Conservation (phyloP, 176 grass and related monocot genomes). For the Chloris gayana region DNA sequence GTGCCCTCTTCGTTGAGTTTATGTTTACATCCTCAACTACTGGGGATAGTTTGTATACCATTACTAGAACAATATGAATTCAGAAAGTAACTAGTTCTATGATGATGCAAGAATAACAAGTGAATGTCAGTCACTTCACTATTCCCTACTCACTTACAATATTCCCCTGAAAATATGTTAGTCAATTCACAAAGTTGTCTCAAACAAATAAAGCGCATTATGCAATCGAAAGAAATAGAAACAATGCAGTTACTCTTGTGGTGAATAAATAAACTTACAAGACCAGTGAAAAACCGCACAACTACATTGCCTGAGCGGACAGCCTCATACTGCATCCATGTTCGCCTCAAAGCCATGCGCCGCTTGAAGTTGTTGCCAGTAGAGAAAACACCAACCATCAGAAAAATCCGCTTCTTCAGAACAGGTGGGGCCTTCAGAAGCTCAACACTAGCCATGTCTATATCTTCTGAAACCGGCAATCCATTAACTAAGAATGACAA, state of each 20-base stretch:
- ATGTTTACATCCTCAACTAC: not conserved
- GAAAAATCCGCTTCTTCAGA: conserved; percentile 57
- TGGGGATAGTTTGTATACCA: conserved; percentile 5
- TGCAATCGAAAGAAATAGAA: conserved; percentile 30
- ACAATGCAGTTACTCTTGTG: conserved; percentile 10
- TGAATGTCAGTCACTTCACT: not conserved
- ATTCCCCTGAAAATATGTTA: not conserved
- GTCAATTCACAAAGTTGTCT: conserved; percentile 10
- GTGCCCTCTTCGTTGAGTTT: conserved; percentile 14
- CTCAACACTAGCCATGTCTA: conserved; percentile 57
- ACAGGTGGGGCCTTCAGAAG: conserved; percentile 61
- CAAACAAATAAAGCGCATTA: conserved; percentile 9
- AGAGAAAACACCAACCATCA: conserved; percentile 83
- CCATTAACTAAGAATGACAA: conserved; percentile 72
- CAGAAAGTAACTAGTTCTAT: not conserved
- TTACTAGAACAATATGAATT: not conserved
- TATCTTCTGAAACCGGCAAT: conserved; percentile 72
- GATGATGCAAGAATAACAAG: conserved; percentile 28
- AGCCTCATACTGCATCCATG: conserved; percentile 91
- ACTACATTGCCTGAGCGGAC: conserved; percentile 75
- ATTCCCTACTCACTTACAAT: too few species aligned
- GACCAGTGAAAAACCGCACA: conserved; percentile 85
- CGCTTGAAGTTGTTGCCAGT: conserved; percentile 94
- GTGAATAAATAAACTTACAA: conserved; percentile 68
- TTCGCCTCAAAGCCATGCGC: conserved; percentile 79